Percentiles rank a stretch among this genome's conserved stretches.
phyloP scores from a whole-genome alignment of 2,329 filamentous ascomycete genomes.

The Ophiostoma australiae region DNA sequence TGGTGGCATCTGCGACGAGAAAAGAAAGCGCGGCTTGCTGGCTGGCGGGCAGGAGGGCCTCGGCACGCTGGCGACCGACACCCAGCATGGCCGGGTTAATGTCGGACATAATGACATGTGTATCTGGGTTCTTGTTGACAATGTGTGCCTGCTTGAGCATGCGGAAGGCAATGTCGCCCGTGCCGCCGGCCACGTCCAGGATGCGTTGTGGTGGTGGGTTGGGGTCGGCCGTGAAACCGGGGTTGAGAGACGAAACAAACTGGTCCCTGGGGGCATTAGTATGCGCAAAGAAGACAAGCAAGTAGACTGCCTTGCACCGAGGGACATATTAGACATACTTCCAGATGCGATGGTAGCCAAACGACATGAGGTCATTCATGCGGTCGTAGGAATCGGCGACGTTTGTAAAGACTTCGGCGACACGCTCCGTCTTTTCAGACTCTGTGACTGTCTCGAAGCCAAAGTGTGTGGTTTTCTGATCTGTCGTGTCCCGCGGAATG shows the following conservation, averaged over 20 bases:
- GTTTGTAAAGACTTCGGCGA: slow-evolving; percentile 87
- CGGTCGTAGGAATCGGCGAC: slow-evolving; percentile 92
- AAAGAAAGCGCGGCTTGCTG: slow-evolving; percentile 63
- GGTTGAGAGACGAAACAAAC: slow-evolving; percentile 88
- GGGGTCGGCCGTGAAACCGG: slow-evolving; percentile 54
- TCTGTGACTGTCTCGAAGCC: slow-evolving; percentile 83
- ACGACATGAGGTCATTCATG: slow-evolving; percentile 99
- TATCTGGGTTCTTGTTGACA: slow-evolving; percentile 72
- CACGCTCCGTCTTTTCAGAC: slow-evolving; percentile 64
- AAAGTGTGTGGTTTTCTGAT: slow-evolving; percentile 65
- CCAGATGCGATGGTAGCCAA: slow-evolving; percentile 95
- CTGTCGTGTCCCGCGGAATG: not conserved
- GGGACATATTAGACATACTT: slow-evolving; percentile 49
- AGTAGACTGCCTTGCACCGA: not conserved
- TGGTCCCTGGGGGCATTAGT: slow-evolving; percentile 56
- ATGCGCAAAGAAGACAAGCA: not conserved
- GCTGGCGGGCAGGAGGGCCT: slow-evolving; percentile 49
- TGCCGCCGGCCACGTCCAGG: slow-evolving; percentile 94
- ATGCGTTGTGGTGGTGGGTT: slow-evolving; percentile 60
- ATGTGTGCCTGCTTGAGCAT: slow-evolving; percentile 82
- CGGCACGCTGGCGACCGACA: slow-evolving; percentile 76
- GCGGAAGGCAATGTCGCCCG: slow-evolving; percentile 95
- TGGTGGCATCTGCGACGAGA: slow-evolving; percentile 85
- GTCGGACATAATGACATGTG: slow-evolving; percentile 85
- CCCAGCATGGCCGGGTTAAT: slow-evolving; percentile 94